Percentiles rank a stretch among this genome's conserved stretches.
Evolutionary conservation across 768 basidiomycete genomes (phyloP).

Genomic region (Cantharellus anzutake): DNA sequence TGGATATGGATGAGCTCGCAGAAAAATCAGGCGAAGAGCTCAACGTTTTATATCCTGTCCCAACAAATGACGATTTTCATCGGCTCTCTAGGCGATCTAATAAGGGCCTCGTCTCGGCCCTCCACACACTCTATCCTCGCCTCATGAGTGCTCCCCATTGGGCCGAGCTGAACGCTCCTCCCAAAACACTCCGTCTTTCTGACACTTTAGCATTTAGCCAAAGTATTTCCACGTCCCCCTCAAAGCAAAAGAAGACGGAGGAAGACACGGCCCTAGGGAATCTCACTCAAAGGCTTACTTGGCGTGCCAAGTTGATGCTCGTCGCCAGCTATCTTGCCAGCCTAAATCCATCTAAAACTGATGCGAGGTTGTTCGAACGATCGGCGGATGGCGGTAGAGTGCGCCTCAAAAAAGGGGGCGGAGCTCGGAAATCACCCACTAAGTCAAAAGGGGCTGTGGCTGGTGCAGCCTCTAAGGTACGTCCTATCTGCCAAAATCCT

Average conservation of each 20-base stretch:
- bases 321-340: slow-evolving; percentile 67
- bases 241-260: neutral
- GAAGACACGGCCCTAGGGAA: neutral
- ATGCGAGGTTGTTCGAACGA: slow-evolving; percentile 67
- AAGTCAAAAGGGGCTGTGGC: slow-evolving; percentile 18
- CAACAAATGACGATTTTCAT: slow-evolving; percentile 40
- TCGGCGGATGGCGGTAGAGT: slow-evolving; percentile 34
- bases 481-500: slow-evolving; percentile 27
- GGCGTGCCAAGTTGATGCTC: slow-evolving; percentile 43
- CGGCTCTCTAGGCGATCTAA: slow-evolving; percentile 46
- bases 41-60: slow-evolving; percentile 17
- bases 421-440: neutral
- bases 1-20: slow-evolving; percentile 2
- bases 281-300: neutral
- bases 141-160: slow-evolving; percentile 44
- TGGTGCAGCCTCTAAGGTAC: slow-evolving; percentile 21
- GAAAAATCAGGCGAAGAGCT: slow-evolving; percentile 11
- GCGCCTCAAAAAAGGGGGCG: slow-evolving; percentile 5
- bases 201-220: neutral
- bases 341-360: slow-evolving; percentile 64
- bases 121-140: slow-evolving; percentile 53
- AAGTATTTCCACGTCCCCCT: neutral
- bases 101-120: slow-evolving; percentile 37
- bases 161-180: slow-evolving; percentile 32
- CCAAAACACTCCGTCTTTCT: slow-evolving; percentile 11